Conservation (phyloP, 163 green algal genomes). For the Chlorella variabilis region DNA sequence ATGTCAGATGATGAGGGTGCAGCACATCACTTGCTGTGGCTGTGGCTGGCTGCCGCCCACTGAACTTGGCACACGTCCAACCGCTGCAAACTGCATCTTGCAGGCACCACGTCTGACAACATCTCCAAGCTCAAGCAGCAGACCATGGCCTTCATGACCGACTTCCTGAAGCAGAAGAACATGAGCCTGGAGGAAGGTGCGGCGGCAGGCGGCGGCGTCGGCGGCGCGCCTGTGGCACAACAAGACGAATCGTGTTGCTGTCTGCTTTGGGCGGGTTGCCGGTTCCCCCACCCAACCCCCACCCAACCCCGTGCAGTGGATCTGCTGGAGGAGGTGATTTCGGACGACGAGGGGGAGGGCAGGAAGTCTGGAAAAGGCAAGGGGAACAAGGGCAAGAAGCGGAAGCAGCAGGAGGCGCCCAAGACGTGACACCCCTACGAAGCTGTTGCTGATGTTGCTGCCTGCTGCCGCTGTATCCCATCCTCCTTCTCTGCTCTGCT, state of each 20-base stretch:
- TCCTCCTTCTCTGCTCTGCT: too few species aligned
- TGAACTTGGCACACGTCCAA: background rate
- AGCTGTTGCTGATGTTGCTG: too few species aligned
- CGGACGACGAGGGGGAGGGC: slow-evolving; percentile 3
- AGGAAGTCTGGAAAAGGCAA: background rate
- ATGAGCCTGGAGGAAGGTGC: slow-evolving; percentile 34
- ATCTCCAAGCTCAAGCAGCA: slow-evolving; percentile 15
- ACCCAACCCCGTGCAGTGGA: slow-evolving; percentile 18
- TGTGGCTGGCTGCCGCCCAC: too few species aligned
- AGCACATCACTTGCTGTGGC: too few species aligned
- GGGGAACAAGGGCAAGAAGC: slow-evolving; percentile 16
- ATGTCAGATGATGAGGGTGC: too few species aligned
- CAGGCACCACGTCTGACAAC: slow-evolving; percentile 6
- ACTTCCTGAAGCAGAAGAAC: slow-evolving; percentile 30
- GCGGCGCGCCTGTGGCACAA: too few species aligned
- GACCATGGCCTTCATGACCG: slow-evolving; percentile 27
- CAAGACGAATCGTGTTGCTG: too few species aligned
- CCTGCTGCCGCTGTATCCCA: too few species aligned
- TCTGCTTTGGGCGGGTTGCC: too few species aligned
- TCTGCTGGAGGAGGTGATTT: slow-evolving; percentile 32
- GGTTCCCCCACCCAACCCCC: too few species aligned
- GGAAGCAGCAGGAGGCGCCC: slow-evolving; percentile 15
- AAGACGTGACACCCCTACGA: too few species aligned
- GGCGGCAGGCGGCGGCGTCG: too few species aligned
- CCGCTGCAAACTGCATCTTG: background rate